Evolutionary conservation across 805 yeast species (phyloP), one percentile per base, ranked within the genome.

Genomic region (Diddensiella santjacobensis): DNA sequence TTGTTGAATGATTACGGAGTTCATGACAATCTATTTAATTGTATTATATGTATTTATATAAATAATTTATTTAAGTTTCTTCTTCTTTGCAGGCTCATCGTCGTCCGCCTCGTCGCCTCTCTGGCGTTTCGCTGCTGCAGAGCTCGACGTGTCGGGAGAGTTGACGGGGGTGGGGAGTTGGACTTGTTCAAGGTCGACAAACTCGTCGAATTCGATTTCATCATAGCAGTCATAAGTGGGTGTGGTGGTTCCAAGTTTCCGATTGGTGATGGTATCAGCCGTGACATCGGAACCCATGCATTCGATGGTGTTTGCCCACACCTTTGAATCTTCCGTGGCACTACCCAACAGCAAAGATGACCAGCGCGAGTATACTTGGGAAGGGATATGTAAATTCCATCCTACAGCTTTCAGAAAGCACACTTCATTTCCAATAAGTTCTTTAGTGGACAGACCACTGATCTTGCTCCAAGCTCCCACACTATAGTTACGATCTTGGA

Each of bases 391-490:
- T 24, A 83, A 61, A 37, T 77, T 70, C 70, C 82, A 85, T 58
- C 80, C 73, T 46, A 87, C 70, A 4, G 73, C 63, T 33, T 66
- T 60, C 53, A 87, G 72, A 18, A 84, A 70, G 4, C 70, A 63
- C 23, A 73, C 58, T 65, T 87, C 95, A 48, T 80, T 65, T 37
- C 58, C 61, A 51, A 70, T 72, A 45, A 87, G 68, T 49, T 78
- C 81, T 23, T 62, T 54, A 3, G 75, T 59, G 19, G 77, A 60
- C 36, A 84, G 71, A 0, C 95, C 93, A 29, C 87, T 77, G 43
- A 87, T 81, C 61, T 79, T 77, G 44, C 83, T 71, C 96, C 96
- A 87, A 3, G 85, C 77, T 52, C 72, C 74, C 56, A 84, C 73
- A 24, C 84, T 72, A 64, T 78, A 85, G 61, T 82, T 83, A 44